Evolutionary conservation across 2,329 filamentous ascomycete genomes (phyloP).

Genomic region (Alternaria dauci): DNA sequence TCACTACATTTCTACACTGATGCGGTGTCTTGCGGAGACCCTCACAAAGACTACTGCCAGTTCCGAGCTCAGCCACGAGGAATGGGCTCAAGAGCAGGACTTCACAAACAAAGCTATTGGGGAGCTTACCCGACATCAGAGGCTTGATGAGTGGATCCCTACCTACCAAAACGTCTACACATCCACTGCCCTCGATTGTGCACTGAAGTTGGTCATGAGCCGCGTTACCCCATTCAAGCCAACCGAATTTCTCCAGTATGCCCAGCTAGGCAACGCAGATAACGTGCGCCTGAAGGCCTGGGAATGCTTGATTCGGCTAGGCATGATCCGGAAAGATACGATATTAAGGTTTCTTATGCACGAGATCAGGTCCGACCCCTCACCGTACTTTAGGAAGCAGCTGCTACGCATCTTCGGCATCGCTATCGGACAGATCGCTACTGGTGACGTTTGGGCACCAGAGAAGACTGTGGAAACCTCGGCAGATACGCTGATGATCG

Average conservation of each 20-base stretch:
- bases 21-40: slow-evolving; percentile 68
- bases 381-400: slow-evolving; percentile 64
- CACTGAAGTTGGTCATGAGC: slow-evolving; percentile 63
- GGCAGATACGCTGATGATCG: slow-evolving; percentile 62
- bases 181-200: slow-evolving; percentile 67
- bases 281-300: slow-evolving; percentile 68
- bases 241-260: slow-evolving; percentile 69
- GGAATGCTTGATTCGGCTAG: slow-evolving; percentile 64
- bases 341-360: slow-evolving; percentile 66
- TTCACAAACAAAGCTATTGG: slow-evolving; percentile 66
- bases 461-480: slow-evolving; percentile 42
- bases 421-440: slow-evolving; percentile 66
- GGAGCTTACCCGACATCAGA: slow-evolving; percentile 69
- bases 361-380: slow-evolving; percentile 64
- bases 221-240: slow-evolving; percentile 62
- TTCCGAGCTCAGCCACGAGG: slow-evolving; percentile 54
- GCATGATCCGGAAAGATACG: slow-evolving; percentile 59
- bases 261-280: slow-evolving; percentile 66
- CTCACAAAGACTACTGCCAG: slow-evolving; percentile 52
- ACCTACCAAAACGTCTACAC: slow-evolving; percentile 72
- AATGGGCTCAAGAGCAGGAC: slow-evolving; percentile 60
- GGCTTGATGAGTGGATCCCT: slow-evolving; percentile 72
- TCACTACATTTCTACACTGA: slow-evolving; percentile 83
- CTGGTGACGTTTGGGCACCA: slow-evolving; percentile 57
- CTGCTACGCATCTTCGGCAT: slow-evolving; percentile 63